A percentile compares a stretch with the other conserved stretches of the same genome.
Conservation (phyloP, 1,284 basidiomycete genomes). For the Prillingera fragicola region DNA sequence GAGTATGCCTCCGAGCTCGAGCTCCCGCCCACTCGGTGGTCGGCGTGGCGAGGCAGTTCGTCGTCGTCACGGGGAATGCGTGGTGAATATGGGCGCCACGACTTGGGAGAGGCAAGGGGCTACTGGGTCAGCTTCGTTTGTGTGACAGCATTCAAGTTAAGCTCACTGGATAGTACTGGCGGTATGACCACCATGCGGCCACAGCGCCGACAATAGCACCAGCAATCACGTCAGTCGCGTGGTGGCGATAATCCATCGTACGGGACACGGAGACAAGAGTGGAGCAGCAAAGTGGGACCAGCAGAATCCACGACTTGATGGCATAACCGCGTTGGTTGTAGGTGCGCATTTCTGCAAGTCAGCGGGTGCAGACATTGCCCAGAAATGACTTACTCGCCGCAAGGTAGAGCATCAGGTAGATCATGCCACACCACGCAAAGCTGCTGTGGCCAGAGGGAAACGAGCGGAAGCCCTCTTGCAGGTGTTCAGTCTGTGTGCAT, state of each 20-base stretch:
- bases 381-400: conserved; percentile 30
- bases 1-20: too few species aligned
- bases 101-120: conserved; percentile 27
- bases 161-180: conserved; percentile 46
- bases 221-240: conserved; percentile 41
- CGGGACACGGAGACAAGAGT: conserved; percentile 78
- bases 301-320: conserved; percentile 77
- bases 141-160: not conserved
- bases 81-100: conserved; percentile 39
- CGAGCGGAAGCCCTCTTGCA: conserved; percentile 82
- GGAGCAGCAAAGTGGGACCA: conserved; percentile 71
- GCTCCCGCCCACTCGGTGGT: too few species aligned
- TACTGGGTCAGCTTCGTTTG: conserved; percentile 7
- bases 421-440: conserved; percentile 46
- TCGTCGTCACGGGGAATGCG: conserved; percentile 33
- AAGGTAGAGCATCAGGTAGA: conserved; percentile 52
- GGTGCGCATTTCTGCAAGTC: conserved; percentile 71
- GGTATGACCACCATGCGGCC: conserved; percentile 38
- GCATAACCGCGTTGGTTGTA: conserved; percentile 76
- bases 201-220: conserved; percentile 38
- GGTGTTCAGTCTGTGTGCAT: conserved; percentile 68
- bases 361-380: conserved; percentile 27
- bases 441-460: conserved; percentile 92
- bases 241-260: conserved; percentile 57
- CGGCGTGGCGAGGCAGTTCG: conserved; percentile 9